Percentiles rank a stretch among this genome's conserved stretches.
phyloP scores from a whole-genome alignment of 78 protist species.

The Dictyostelium firmibasis region DNA sequence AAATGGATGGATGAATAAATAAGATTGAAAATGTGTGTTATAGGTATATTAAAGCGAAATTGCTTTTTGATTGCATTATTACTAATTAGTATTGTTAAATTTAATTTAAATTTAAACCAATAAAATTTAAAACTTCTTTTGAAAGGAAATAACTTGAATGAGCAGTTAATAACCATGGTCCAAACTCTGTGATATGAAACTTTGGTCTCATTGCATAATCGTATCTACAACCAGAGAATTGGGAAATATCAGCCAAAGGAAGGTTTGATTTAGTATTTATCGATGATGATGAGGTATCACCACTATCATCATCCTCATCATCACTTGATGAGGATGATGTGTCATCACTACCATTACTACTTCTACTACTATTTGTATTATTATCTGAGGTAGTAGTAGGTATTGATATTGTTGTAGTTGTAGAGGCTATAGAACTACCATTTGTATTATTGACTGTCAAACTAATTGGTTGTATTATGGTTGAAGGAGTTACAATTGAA shows the following conservation, averaged over 20 bases:
- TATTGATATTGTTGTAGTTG: neutral
- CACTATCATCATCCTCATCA: neutral
- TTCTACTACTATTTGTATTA: neutral
- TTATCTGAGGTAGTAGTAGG: neutral
- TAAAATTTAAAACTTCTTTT: conserved; percentile 37
- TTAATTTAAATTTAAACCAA: neutral
- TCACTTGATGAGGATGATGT: neutral
- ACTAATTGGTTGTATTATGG: neutral
- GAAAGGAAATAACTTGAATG: conserved; percentile 31
- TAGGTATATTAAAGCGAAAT: neutral
- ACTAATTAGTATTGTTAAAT: neutral
- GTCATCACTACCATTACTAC: neutral
- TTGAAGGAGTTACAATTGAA: neutral
- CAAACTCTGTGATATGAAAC: conserved; percentile 24
- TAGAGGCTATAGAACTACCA: neutral
- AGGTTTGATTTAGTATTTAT: neutral
- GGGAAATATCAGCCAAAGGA: neutral
- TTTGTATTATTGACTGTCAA: neutral
- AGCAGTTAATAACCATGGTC: neutral
- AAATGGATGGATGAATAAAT: too few species aligned
- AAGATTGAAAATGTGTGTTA: too few species aligned
- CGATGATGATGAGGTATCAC: neutral
- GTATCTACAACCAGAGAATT: conserved; percentile 45
- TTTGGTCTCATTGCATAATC: conserved; percentile 58
- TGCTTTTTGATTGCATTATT: neutral